Evolutionary conservation across 106 monocot genomes (phyloP).

Genomic region (Dendrobium catenatum): DNA sequence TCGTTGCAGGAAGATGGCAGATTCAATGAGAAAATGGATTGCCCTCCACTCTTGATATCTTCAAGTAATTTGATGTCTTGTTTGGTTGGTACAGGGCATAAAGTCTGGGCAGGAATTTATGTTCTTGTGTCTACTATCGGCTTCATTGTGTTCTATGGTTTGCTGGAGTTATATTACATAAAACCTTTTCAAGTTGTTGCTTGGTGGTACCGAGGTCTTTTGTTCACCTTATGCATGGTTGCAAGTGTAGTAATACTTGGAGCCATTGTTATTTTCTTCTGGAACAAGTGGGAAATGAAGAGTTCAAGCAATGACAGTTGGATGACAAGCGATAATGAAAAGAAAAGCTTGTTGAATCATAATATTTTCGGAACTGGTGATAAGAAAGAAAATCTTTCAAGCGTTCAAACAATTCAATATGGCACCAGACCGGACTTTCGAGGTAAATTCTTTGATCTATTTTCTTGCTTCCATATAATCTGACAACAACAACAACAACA

Average conservation of each 20-base stretch:
- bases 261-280: constrained; percentile 49
- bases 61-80: constrained; percentile 52
- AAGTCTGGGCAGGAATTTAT: constrained; percentile 56
- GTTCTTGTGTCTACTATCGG: constrained; percentile 50
- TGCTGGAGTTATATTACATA: constrained; percentile 54
- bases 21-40: constrained; percentile 7
- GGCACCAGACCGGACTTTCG: constrained; percentile 67
- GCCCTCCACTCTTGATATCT: constrained; percentile 14
- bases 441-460: constrained; percentile 38
- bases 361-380: background rate
- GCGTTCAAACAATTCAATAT: constrained; percentile 42
- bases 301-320: constrained; percentile 12
- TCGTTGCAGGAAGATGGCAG: constrained; percentile 70
- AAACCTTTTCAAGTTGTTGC: constrained; percentile 30
- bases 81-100: constrained; percentile 81
- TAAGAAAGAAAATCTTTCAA: constrained; percentile 23
- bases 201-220: constrained; percentile 73
- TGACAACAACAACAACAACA: too few relatives aligned
- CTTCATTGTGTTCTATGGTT: constrained; percentile 37
- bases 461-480: background rate
- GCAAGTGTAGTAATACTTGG: constrained; percentile 49
- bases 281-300: constrained; percentile 44
- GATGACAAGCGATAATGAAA: constrained; percentile 15
- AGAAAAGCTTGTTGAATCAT: constrained; percentile 2
- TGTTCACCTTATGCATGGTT: constrained; percentile 64